A percentile compares a stretch with the other conserved stretches of the same genome.
phyloP scores from a whole-genome alignment of 352 stramenopile species.

The Proteromonas lacertae region DNA sequence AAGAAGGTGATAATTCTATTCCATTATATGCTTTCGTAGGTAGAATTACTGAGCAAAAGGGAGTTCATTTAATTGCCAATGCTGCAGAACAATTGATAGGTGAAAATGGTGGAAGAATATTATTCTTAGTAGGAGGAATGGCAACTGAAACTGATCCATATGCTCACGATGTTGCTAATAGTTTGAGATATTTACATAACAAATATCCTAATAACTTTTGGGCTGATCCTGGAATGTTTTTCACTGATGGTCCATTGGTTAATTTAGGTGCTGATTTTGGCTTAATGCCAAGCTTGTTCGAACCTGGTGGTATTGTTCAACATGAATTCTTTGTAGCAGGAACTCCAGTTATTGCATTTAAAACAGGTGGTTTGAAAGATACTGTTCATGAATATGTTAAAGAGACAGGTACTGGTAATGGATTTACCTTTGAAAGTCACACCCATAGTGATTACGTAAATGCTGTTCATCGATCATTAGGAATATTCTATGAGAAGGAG shows the following conservation, averaged over 20 bases:
- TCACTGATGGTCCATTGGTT: constrained; percentile 8
- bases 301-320: constrained; percentile 10
- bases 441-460: too few species aligned
- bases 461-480: too few species aligned
- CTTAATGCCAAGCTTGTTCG: constrained; percentile 11
- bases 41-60: too few species aligned
- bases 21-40: too few species aligned
- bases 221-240: constrained; percentile 10
- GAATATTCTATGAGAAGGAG: too few species aligned
- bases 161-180: constrained; percentile 6
- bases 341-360: constrained; percentile 11
- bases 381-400: constrained; percentile 3
- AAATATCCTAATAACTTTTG: constrained; percentile 9
- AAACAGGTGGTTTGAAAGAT: constrained; percentile 9
- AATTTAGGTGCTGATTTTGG: constrained; percentile 10
- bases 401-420: neutral
- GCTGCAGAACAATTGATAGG: too few species aligned
- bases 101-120: too few species aligned
- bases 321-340: constrained; percentile 11
- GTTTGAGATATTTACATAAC: constrained; percentile 6
- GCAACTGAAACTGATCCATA: constrained; percentile 8
- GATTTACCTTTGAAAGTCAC: constrained; percentile 4
- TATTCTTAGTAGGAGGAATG: too few species aligned
- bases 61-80: too few species aligned
- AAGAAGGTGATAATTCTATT: too few species aligned